Evolutionary conservation across 192 early-diverging fungal species (phyloP).

Genomic region (Gaertneriomyces semiglobifer): DNA sequence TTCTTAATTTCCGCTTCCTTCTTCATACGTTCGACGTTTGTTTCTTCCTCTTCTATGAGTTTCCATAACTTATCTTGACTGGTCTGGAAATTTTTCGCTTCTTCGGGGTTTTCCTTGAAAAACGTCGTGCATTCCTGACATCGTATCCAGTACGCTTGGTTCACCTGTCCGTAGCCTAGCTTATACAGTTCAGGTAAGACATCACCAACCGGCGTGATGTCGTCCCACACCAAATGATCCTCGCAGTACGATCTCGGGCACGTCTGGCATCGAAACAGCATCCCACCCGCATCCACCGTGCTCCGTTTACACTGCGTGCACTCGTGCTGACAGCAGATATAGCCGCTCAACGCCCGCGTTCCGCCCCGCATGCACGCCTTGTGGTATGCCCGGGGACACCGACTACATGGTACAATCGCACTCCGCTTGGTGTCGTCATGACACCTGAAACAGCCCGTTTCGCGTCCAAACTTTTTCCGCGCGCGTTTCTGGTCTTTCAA

Average conservation of each 20-base stretch:
- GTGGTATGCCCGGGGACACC: slow-evolving; percentile 22
- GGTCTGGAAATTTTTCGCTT: not conserved
- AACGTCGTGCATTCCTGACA: slow-evolving; percentile 27
- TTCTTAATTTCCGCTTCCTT: slow-evolving; percentile 1
- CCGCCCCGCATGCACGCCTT: not conserved
- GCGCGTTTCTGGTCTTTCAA: not conserved
- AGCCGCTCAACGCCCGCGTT: not conserved
- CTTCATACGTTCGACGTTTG: not conserved
- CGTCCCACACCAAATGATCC: slow-evolving; percentile 32
- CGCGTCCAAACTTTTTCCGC: slow-evolving; percentile 8
- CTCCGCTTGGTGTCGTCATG: slow-evolving; percentile 1
- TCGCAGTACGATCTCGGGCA: slow-evolving; percentile 39
- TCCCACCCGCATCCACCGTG: slow-evolving; percentile 38
- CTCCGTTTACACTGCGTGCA: slow-evolving; percentile 32
- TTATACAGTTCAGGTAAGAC: slow-evolving; percentile 25
- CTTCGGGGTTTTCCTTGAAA: slow-evolving; percentile 15
- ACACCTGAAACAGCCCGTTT: slow-evolving; percentile 16
- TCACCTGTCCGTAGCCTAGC: slow-evolving; percentile 31
- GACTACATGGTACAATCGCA: slow-evolving; percentile 7
- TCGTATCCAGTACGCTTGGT: slow-evolving; percentile 38
- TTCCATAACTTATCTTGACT: slow-evolving; percentile 10
- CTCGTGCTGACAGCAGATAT: slow-evolving; percentile 34
- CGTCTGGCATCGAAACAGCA: slow-evolving; percentile 42
- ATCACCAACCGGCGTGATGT: slow-evolving; percentile 35
- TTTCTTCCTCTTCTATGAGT: slow-evolving; percentile 7